phyloP scores from a whole-genome alignment of 495 filamentous ascomycete genomes.

The Halenospora varia region DNA sequence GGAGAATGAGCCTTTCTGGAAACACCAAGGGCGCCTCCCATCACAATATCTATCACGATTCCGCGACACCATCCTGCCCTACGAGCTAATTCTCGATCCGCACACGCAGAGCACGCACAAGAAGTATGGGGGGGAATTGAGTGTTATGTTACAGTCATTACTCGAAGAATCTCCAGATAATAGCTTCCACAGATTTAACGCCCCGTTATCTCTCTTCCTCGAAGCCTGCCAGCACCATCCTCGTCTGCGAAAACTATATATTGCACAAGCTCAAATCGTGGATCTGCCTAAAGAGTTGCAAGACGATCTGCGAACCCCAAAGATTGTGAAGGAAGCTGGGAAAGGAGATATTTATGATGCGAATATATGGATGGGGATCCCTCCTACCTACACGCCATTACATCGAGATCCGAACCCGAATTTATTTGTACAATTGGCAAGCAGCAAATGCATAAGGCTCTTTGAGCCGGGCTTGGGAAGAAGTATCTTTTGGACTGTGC shows the following conservation, averaged over 20 bases:
- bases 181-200: slow-evolving; percentile 19
- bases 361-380: slow-evolving; percentile 82
- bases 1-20: too few relatives aligned
- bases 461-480: slow-evolving; percentile 57
- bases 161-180: neutral
- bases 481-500: slow-evolving; percentile 54
- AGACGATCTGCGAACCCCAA: slow-evolving; percentile 65
- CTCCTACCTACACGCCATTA: slow-evolving; percentile 82
- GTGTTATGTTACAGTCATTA: neutral
- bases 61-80: slow-evolving; percentile 20
- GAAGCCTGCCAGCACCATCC: neutral
- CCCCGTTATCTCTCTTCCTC: slow-evolving; percentile 19
- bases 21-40: too few relatives aligned
- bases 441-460: slow-evolving; percentile 70
- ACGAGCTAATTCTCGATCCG: slow-evolving; percentile 16
- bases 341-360: slow-evolving; percentile 77
- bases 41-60: slow-evolving; percentile 16
- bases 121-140: neutral
- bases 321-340: slow-evolving; percentile 54
- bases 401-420: slow-evolving; percentile 96
- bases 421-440: slow-evolving; percentile 78
- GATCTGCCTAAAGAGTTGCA: slow-evolving; percentile 58
- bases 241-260: slow-evolving; percentile 51
- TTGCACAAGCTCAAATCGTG: slow-evolving; percentile 74
- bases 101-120: neutral